Evolutionary conservation across 257 asterid species (phyloP).

Genomic region (Nicotiana otophora): DNA sequence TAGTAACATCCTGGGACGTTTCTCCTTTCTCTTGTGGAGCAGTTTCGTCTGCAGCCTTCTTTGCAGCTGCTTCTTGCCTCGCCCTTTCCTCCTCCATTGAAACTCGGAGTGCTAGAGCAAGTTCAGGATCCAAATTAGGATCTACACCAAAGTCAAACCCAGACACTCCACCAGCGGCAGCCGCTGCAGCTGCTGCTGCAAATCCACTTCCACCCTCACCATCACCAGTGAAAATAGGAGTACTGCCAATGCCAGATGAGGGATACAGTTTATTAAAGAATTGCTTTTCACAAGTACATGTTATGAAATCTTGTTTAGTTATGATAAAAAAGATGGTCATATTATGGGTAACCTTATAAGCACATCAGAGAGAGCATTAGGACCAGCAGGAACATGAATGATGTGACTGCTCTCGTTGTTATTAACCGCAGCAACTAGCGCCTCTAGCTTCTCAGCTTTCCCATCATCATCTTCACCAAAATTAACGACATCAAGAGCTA

Average conservation of each 20-base stretch:
- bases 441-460: constrained; percentile 87
- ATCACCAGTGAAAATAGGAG: constrained; percentile 94
- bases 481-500: constrained; percentile 91
- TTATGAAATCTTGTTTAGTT: neutral
- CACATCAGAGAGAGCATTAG: constrained; percentile 91
- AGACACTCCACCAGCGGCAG: constrained; percentile 66
- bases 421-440: constrained; percentile 84
- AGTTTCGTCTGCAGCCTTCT: constrained; percentile 87
- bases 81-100: constrained; percentile 99
- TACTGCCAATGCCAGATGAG: constrained; percentile 34
- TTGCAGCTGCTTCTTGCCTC: constrained; percentile 99
- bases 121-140: constrained; percentile 99
- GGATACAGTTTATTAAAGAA: neutral
- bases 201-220: constrained; percentile 96
- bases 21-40: constrained; percentile 69
- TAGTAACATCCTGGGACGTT: constrained; percentile 68
- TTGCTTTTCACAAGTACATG: constrained; percentile 1
- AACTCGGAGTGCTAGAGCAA: constrained; percentile 97
- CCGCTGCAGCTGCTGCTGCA: constrained; percentile 85
- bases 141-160: constrained; percentile 98
- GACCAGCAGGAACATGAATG: constrained; percentile 91
- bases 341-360: constrained; percentile 62
- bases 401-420: constrained; percentile 92
- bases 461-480: constrained; percentile 96
- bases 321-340: neutral